phyloP scores from a whole-genome alignment of 2,329 filamentous ascomycete species.

The Aspergillus proliferans region DNA sequence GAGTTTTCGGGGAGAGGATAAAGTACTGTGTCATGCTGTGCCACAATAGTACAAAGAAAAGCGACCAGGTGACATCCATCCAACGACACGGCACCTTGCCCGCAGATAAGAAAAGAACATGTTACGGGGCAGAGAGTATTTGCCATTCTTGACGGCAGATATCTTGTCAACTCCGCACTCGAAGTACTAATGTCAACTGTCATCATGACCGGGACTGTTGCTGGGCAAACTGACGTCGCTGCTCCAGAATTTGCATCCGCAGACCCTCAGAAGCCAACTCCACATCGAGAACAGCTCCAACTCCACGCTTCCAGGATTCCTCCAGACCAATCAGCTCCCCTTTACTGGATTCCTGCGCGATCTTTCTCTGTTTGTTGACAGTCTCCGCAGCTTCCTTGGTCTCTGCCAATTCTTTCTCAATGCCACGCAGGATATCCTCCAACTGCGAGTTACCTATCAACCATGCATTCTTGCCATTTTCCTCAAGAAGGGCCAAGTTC shows the following conservation, averaged over 20 bases:
- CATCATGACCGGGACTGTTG: slow-evolving; percentile 14
- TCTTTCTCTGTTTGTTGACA: slow-evolving; percentile 63
- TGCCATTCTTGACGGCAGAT: no score
- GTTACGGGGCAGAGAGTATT: no score
- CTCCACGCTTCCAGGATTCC: slow-evolving; percentile 69
- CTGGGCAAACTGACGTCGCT: slow-evolving; percentile 41
- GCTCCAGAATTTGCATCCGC: slow-evolving; percentile 59
- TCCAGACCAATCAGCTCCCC: slow-evolving; percentile 70
- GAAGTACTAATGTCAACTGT: background rate
- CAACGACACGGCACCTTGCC: background rate
- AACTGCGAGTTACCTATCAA: slow-evolving; percentile 74
- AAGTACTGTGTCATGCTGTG: background rate
- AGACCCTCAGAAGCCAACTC: slow-evolving; percentile 76
- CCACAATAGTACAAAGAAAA: background rate
- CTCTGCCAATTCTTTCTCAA: slow-evolving; percentile 70
- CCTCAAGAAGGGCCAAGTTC: slow-evolving; percentile 68
- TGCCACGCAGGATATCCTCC: slow-evolving; percentile 61
- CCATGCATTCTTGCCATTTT: slow-evolving; percentile 85
- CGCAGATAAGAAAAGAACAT: no score
- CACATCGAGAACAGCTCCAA: slow-evolving; percentile 75
- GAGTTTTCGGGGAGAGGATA: background rate
- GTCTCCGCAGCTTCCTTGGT: slow-evolving; percentile 64
- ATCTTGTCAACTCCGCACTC: background rate
- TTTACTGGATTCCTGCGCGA: slow-evolving; percentile 62
- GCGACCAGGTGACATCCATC: background rate